phyloP scores from a whole-genome alignment of 2,329 filamentous ascomycete species.

The Aspergillus sp. region DNA sequence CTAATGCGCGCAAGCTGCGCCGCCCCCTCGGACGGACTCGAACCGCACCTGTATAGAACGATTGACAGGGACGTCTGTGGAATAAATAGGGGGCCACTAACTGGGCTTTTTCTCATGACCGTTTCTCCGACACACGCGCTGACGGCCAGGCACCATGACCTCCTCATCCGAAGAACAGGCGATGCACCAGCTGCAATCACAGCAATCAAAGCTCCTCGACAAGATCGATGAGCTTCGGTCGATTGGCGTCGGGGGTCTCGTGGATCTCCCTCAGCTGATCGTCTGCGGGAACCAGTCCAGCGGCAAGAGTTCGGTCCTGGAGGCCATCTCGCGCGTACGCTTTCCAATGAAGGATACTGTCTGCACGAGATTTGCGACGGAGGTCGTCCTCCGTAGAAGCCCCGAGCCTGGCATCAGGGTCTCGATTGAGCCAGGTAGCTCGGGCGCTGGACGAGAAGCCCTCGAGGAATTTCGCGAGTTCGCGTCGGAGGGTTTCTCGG shows the following conservation, averaged over 20 bases:
- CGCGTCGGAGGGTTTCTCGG: slow-evolving; percentile 13
- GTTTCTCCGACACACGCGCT: too few relatives aligned
- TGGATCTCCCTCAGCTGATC: slow-evolving; percentile 55
- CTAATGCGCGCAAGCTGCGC: neutral
- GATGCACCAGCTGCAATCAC: slow-evolving; percentile 15
- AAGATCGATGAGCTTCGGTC: slow-evolving; percentile 53
- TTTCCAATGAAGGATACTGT: slow-evolving; percentile 57
- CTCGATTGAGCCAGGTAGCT: slow-evolving; percentile 40
- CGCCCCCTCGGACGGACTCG: neutral
- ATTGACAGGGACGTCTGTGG: neutral
- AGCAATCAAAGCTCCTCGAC: slow-evolving; percentile 51
- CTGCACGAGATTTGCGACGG: slow-evolving; percentile 63
- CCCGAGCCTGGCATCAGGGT: slow-evolving; percentile 39
- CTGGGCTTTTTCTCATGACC: too few relatives aligned
- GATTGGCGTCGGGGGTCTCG: slow-evolving; percentile 48
- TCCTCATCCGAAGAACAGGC: slow-evolving; percentile 7
- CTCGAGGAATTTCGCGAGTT: slow-evolving; percentile 10
- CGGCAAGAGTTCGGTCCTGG: slow-evolving; percentile 65
- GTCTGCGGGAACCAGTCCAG: slow-evolving; percentile 61
- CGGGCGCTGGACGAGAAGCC: slow-evolving; percentile 11
- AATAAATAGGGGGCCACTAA: too few relatives aligned
- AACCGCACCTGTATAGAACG: neutral
- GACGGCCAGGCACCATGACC: neutral
- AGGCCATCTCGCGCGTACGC: slow-evolving; percentile 61
- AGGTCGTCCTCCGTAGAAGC: slow-evolving; percentile 54